These are phyloP conservation scores for Eucalyptus regnans DNA, from an alignment of 345 rosid species.

Conservation along the genomic window DNA sequence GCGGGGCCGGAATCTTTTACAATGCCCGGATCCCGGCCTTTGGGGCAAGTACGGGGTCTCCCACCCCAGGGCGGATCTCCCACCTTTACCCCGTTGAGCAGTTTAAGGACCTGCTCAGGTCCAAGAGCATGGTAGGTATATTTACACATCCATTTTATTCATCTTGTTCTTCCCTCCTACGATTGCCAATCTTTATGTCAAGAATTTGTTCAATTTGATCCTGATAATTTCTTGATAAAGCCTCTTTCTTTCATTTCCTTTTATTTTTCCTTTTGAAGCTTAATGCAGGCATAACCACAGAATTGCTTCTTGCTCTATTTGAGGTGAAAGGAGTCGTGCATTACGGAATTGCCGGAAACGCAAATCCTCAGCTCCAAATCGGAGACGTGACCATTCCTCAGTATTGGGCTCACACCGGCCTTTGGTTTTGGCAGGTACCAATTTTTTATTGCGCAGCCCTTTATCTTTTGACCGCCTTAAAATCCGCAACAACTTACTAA, in stretches of 20 bases:
- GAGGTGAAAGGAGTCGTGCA: constrained; percentile 53
- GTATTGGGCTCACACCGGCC: constrained; percentile 64
- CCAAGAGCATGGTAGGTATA: constrained; percentile 47
- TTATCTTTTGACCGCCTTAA: not conserved
- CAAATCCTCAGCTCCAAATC: constrained; percentile 33
- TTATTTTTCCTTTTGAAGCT: constrained; percentile 10
- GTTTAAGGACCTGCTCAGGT: too few relatives aligned
- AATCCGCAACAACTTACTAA: not conserved
- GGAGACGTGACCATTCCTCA: constrained; percentile 51
- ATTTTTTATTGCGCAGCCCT: not conserved
- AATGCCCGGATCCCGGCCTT: too few relatives aligned
- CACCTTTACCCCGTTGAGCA: too few relatives aligned
- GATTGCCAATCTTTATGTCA: not conserved
- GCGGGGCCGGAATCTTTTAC: too few relatives aligned
- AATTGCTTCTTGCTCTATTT: constrained; percentile 35
- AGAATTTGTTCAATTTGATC: not conserved
- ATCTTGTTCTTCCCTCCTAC: accelerated
- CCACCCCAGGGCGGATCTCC: too few relatives aligned
- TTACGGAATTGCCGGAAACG: constrained; percentile 67
- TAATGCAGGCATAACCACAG: constrained; percentile 54
- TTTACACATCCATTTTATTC: not conserved
- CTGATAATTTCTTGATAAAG: not conserved
- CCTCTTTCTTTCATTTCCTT: not conserved
- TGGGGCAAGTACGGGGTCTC: too few relatives aligned
- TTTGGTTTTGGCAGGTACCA: constrained; percentile 70